These are phyloP conservation scores for Ailanthus altissimus DNA, from an alignment of 345 rosid genomes.

Conservation along the genomic window DNA sequence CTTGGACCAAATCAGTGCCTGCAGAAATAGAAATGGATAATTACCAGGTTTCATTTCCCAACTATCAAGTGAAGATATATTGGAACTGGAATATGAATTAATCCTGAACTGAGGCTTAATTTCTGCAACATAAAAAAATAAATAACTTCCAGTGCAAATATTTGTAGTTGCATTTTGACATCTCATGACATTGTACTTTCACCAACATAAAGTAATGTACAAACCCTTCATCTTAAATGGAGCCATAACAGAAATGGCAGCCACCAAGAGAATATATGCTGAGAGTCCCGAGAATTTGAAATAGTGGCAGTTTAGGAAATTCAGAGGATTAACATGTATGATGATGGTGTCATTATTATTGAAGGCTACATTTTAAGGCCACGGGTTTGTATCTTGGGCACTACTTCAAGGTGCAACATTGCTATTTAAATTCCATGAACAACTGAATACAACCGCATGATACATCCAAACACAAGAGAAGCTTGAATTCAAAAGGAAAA, in stretches of 20 bases:
- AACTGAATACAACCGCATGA: neutral
- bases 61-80: slow-evolving; percentile 11
- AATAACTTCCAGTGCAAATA: neutral
- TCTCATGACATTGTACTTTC: neutral
- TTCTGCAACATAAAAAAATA: neutral
- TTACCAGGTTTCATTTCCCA: slow-evolving; percentile 7
- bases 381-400: neutral
- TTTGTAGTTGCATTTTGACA: neutral
- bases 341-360: neutral
- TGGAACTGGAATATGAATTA: slow-evolving; percentile 6
- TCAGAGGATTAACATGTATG: neutral
- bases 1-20: slow-evolving; percentile 99
- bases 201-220: neutral
- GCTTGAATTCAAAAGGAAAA: slow-evolving; percentile 1
- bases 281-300: neutral
- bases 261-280: neutral
- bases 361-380: slow-evolving; percentile 2
- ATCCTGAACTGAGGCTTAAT: neutral
- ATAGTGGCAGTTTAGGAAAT: neutral
- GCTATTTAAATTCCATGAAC: slow-evolving; percentile 5
- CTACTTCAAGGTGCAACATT: neutral
- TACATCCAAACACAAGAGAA: neutral
- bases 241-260: slow-evolving; percentile 1
- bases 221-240: neutral
- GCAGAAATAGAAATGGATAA: slow-evolving; percentile 26